Conservation (phyloP, 192 early-diverging fungal genomes). For the Mortierella antarctica region DNA sequence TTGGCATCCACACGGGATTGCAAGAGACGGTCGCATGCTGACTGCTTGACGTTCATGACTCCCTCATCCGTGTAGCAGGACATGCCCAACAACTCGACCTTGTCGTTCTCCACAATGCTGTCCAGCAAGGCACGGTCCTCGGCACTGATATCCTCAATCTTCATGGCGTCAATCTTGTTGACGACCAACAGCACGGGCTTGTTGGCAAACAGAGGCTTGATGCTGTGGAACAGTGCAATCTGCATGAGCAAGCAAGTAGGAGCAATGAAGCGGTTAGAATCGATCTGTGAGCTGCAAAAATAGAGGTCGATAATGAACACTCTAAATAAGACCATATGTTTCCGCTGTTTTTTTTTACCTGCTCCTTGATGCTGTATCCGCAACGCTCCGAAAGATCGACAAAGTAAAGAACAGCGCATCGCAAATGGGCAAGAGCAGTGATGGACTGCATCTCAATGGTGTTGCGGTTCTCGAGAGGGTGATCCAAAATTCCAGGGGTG, state of each 20-base stretch:
- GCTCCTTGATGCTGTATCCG: constrained; percentile 95
- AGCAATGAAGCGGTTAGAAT: neutral
- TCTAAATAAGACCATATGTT: neutral
- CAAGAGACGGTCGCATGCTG: constrained; percentile 94
- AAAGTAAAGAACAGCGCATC: constrained; percentile 96
- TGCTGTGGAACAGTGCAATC: constrained; percentile 75
- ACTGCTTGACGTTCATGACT: constrained; percentile 95
- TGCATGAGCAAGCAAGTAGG: neutral
- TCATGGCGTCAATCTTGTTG: constrained; percentile 95
- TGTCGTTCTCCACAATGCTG: constrained; percentile 71
- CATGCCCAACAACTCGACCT: constrained; percentile 82
- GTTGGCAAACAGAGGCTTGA: constrained; percentile 98
- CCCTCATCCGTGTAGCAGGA: constrained; percentile 95
- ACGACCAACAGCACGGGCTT: constrained; percentile 96
- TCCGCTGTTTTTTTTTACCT: constrained; percentile 56
- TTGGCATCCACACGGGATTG: constrained; percentile 94
- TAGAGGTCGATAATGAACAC: constrained; percentile 1
- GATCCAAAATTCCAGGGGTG: constrained; percentile 99
- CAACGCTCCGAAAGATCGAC: constrained; percentile 98
- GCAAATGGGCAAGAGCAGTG: constrained; percentile 97
- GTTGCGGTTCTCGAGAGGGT: constrained; percentile 98
- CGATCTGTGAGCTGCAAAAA: neutral
- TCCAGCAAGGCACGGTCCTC: constrained; percentile 84
- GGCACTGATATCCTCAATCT: constrained; percentile 79
- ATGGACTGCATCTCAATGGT: constrained; percentile 99